These are phyloP conservation scores for Lyophyllum atratum DNA, from an alignment of 768 basidiomycete genomes.

Conservation along the genomic window DNA sequence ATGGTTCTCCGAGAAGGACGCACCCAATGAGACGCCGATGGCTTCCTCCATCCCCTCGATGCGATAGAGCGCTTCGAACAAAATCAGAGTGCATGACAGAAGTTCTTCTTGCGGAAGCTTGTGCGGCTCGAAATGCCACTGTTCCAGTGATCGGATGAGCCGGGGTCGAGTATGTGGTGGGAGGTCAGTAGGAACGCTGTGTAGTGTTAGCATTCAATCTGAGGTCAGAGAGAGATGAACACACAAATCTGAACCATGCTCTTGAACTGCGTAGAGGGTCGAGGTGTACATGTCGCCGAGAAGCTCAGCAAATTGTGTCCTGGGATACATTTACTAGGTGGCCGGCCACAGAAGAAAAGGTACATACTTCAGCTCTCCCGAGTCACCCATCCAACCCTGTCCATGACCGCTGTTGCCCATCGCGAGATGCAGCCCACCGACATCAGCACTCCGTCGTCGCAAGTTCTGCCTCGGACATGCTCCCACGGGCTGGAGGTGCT, in stretches of 20 bases:
- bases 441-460: constrained; percentile 80
- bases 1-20: constrained; percentile 30
- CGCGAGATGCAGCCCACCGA: constrained; percentile 86
- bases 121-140: constrained; percentile 93
- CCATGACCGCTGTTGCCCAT: constrained; percentile 62
- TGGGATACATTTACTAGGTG: constrained; percentile 15
- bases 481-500: constrained; percentile 5
- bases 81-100: constrained; percentile 74
- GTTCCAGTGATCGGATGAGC: constrained; percentile 68
- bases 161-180: constrained; percentile 52
- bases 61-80: constrained; percentile 85
- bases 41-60: constrained; percentile 72
- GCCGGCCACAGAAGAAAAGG: constrained; percentile 1
- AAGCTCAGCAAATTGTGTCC: constrained; percentile 76
- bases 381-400: constrained; percentile 66
- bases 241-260: constrained; percentile 47
- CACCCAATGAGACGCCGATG: constrained; percentile 59
- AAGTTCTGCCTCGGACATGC: constrained; percentile 17
- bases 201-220: background rate
- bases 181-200: constrained; percentile 49
- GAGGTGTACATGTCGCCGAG: constrained; percentile 85
- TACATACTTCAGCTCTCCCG: constrained; percentile 51
- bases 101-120: constrained; percentile 81
- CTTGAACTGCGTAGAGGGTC: constrained; percentile 71
- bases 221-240: constrained; percentile 20